Base-by-base conservation (phyloP, 768 basidiomycete species). In the Pleurotus ostreatus region DNA sequence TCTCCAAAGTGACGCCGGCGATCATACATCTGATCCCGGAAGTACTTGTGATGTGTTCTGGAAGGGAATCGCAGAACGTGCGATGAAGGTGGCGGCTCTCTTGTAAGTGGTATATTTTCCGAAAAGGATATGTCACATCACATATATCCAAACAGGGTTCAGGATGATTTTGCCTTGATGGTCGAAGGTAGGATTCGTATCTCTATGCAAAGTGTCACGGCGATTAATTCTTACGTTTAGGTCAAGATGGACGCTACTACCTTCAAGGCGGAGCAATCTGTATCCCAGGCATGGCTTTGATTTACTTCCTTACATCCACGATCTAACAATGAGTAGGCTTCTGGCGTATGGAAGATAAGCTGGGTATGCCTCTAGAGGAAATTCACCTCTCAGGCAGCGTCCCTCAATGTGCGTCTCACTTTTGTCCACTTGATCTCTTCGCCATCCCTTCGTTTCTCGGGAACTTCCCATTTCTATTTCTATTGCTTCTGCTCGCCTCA, bases 271-370 rank as follows among this genome's bases (percentile, higher is more conserved):
- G 88, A 6, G 83, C 82, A 0, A 83, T 90, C 60, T 78, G 79
- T 57, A 75, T 86, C 15, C 72, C 85, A 60, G 88, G 86, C 82
- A 47, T 59, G 76, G 65, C 46, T 57, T 57, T 58, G 60, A 60
- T 62, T 45, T 44, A 55, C 49, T 48, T 15, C 11, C 41, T 16
- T n/a, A 15, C 45, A 39, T 23, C 18, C 23, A 7, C 48, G 49
- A 18, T 38, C 3, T 59, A 23, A 5, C 57, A 55, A 58, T 43
- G 58, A 34, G 41, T 63, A 88, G 89, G 89, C 20, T 85, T 82
- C 59, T 91, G 89, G 90, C 78, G 88, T 15, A 76, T 91, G 71
- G 66, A 78, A 60, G 88, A 91, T 69, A 91, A 91, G 71, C 80
- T 88, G 54, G 91, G 89, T 5, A 72, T 84, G 62, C 74, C 83